Evolutionary conservation across 495 filamentous ascomycete species (phyloP).

Genomic region (Lasiosphaeria hispida): DNA sequence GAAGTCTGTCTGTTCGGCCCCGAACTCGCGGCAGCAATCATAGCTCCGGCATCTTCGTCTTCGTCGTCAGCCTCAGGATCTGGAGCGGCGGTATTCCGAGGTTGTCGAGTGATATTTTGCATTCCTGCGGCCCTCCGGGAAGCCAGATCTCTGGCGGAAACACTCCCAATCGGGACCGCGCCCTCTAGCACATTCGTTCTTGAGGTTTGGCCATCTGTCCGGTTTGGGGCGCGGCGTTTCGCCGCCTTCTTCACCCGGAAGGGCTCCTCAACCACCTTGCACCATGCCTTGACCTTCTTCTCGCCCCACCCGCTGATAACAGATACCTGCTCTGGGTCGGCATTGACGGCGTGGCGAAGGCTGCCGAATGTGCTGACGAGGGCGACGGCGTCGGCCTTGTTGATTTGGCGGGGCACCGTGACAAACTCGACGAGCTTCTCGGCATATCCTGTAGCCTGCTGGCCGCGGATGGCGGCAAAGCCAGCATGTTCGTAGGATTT

Average conservation of each 20-base stretch:
- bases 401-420: slow-evolving; percentile 83
- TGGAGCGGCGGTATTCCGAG: neutral
- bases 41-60: slow-evolving; percentile 49
- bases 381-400: slow-evolving; percentile 88
- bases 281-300: slow-evolving; percentile 88
- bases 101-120: too few relatives aligned
- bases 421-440: slow-evolving; percentile 92
- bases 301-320: slow-evolving; percentile 89
- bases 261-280: slow-evolving; percentile 72
- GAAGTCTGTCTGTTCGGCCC: slow-evolving; percentile 24
- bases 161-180: slow-evolving; percentile 38
- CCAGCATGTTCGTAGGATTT: slow-evolving; percentile 87
- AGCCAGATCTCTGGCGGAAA: slow-evolving; percentile 33
- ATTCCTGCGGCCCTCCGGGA: too few relatives aligned
- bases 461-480: slow-evolving; percentile 75
- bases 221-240: slow-evolving; percentile 41
- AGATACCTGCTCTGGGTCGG: slow-evolving; percentile 76
- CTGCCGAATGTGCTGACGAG: slow-evolving; percentile 87
- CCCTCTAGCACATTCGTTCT: slow-evolving; percentile 23
- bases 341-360: slow-evolving; percentile 81
- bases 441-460: slow-evolving; percentile 77
- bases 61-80: slow-evolving; percentile 19
- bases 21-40: slow-evolving; percentile 48
- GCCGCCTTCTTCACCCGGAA: slow-evolving; percentile 72
- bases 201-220: neutral